Base-by-base conservation (phyloP, 371 early-diverging fungal genomes). In the Massospora cicadina region DNA sequence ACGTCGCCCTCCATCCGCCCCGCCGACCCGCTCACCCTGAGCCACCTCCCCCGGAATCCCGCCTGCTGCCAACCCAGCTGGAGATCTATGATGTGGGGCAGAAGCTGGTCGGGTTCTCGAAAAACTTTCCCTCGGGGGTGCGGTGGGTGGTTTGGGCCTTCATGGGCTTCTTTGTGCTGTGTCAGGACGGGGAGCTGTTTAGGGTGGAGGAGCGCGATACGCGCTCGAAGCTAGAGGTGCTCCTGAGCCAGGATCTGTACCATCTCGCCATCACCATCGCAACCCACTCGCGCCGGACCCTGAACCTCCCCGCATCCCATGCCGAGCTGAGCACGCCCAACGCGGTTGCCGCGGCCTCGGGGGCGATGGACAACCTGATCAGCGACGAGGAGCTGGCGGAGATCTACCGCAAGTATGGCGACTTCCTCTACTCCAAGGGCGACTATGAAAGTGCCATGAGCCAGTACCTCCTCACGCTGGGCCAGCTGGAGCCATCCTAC, bases 401-500 rank as follows among this genome's bases (percentile, higher is more conserved):
- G 29, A 93, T 97, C 28, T 88, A 91, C 74, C 87, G 84, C 67
- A 86, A 88, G 65, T 90, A 93, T 68, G 98, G 90, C 2, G 98
- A 97, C 73, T 87, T 87, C 72, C 78, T 95, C 27, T 91, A 93
- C 70, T 54, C 58, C 68, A 91, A 91, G 67, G 87, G 83, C 5
- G 94, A 97, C 64, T 93, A 82, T 69, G 93, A 94, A 61, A 77
- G 82, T 3, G 91, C 98, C 0, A 92, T 94, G 85, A 76, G 79
- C 29, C 93, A 97, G 72, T 95, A 93, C 69, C 75, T 90, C 21
- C 77, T 85, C 26, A 97, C 95, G 0, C 88, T 95, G 33, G 91
- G 91, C 0, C 81, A 92, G n/a, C 75, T 97, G 17, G 95, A 95
- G 71, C 93, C 95, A 0, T 89, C 90, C 1, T 94, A 93, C 71